Evolutionary conservation across 2,329 filamentous ascomycete species (phyloP).

Genomic region (Fusarium pseudonygamai): DNA sequence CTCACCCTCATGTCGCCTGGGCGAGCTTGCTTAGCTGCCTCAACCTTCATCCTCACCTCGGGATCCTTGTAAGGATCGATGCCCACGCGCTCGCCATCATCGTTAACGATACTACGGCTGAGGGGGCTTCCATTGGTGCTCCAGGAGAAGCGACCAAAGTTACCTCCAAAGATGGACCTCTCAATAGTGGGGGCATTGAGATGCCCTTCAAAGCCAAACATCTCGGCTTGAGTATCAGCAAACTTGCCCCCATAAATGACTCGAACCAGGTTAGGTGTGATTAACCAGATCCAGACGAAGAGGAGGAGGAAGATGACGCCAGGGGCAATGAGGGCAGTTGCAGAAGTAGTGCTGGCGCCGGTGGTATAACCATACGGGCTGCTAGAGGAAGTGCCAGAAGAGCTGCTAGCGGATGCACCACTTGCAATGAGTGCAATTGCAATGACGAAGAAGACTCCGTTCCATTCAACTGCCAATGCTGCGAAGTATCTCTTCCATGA

Average conservation of each 20-base stretch:
- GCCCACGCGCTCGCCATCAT: conserved; percentile 40
- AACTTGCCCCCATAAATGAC: conserved; percentile 46
- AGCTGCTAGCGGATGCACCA: conserved; percentile 11
- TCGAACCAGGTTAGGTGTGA: conserved; percentile 39
- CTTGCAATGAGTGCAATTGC: conserved; percentile 32
- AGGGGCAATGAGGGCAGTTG: conserved; percentile 12
- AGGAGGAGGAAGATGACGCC: conserved; percentile 40
- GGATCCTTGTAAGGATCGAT: conserved; percentile 41
- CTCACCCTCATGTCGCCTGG: conserved; percentile 44
- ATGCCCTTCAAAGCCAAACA: conserved; percentile 49
- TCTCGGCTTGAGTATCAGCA: conserved; percentile 41
- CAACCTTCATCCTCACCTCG: conserved; percentile 39
- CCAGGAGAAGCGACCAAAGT: conserved; percentile 45
- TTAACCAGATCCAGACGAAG: conserved; percentile 38
- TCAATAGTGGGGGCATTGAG: conserved; percentile 45
- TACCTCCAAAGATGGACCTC: conserved; percentile 43
- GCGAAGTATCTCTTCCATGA: conserved; percentile 37
- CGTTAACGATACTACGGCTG: conserved; percentile 41
- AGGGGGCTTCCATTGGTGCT: conserved; percentile 43
- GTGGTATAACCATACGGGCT: neutral
- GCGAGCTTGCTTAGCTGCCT: conserved; percentile 39
- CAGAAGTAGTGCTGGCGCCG: neutral
- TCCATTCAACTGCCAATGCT: conserved; percentile 33
- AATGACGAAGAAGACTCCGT: conserved; percentile 32
- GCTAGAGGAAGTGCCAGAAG: neutral